Base-by-base conservation (phyloP, 768 basidiomycete genomes). In the Lentinula sp. region DNA sequence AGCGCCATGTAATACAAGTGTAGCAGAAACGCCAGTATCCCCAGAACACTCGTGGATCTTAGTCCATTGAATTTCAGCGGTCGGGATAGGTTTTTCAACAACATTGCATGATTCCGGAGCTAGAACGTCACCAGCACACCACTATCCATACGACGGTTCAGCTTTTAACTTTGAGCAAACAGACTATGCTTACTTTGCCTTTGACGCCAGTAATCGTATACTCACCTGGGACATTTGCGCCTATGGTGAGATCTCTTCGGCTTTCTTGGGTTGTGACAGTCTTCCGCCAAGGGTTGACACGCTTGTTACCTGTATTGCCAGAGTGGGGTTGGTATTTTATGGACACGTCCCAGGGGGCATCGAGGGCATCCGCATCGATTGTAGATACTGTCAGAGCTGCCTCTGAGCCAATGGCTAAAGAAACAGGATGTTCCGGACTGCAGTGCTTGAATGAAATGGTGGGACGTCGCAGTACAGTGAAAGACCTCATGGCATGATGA, bases 41-140 rank as follows among this genome's bases (percentile, higher is more conserved):
- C 92, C 90, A 53, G 92, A 92, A 70, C 91, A 95, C 76, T 95
- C 93, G 63, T 94, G 91, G 61, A 95, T 89, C 54, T 87, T 87
- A 66, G 87, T 90, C 85, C 92, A 93, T 72, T 88, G 84, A 62
- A 96, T 91, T 67, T 95, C 88, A 23, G 93, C 91, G 3, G 83
- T 85, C 2, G 95, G 95, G 34, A 80, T 68, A 4, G 92, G 90
- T 64, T 83, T 81, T 70, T 93, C 86, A 32, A 88, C 73, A 2
- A 95, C 91, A 60, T 76, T 81, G 66, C 93, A 94, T 4, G 78
- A 83, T 60, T 93, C 91, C 0, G 94, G 93, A 52, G 90, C 88
- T 45, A 93, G 76, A 1, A 98, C 85, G 61, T 90, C 88, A 5
- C 95, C 95, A 46, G 83, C 75, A 67, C 95, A 98, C 71, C 84